A percentile compares a stretch with the other conserved stretches of the same genome.
Conservation (phyloP, 257 asterid genomes). For the Mitragyna speciosa region DNA sequence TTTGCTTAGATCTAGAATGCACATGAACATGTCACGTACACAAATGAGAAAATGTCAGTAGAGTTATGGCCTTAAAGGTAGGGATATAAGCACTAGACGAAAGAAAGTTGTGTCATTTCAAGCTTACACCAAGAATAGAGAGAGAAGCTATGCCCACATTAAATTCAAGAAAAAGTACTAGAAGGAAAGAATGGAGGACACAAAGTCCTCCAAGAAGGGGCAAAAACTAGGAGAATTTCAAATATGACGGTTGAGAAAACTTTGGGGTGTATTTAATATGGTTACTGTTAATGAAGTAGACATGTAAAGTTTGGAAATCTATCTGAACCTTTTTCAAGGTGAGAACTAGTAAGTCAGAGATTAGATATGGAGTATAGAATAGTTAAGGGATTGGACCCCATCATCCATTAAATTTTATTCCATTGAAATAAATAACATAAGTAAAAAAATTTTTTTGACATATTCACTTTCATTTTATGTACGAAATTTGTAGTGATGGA, state of each 20-base stretch:
- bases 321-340: slow-evolving; percentile 20
- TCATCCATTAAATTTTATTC: not conserved
- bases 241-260: slow-evolving; percentile 14
- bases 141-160: slow-evolving; percentile 12
- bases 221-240: slow-evolving; percentile 17
- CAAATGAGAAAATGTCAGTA: slow-evolving; percentile 14
- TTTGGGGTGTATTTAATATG: slow-evolving; percentile 44
- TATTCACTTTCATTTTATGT: too few species aligned
- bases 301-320: slow-evolving; percentile 22
- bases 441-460: too few species aligned
- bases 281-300: slow-evolving; percentile 18
- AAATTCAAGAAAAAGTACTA: slow-evolving; percentile 24
- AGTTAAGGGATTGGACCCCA: not conserved
- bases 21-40: slow-evolving; percentile 24
- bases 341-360: not conserved
- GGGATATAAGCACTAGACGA: slow-evolving; percentile 7
- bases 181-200: slow-evolving; percentile 17
- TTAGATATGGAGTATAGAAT: not conserved
- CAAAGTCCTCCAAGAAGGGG: slow-evolving; percentile 18
- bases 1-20: slow-evolving; percentile 29
- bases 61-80: not conserved
- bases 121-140: slow-evolving; percentile 2
- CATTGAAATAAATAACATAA: too few species aligned
- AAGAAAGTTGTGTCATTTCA: slow-evolving; percentile 25
- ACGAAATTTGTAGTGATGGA: too few species aligned